phyloP scores from a whole-genome alignment of 768 basidiomycete species.

The Lactifluus pinguis region DNA sequence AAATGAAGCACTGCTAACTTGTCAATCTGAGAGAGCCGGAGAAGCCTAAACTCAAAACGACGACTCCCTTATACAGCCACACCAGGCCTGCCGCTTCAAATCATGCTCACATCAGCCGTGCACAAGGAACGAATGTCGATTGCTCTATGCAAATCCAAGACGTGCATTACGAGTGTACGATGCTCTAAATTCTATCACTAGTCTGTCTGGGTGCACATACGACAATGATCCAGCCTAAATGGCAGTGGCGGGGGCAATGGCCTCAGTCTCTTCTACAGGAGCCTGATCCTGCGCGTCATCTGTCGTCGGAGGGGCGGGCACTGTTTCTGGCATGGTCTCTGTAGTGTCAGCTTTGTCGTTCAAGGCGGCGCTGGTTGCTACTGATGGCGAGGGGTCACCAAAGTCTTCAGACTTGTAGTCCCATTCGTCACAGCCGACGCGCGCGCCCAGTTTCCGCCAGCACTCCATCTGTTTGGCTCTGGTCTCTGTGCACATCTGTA shows the following conservation, averaged over 20 bases:
- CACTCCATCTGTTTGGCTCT: conserved; percentile 40
- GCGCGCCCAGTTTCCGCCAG: conserved; percentile 64
- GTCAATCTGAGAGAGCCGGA: not conserved
- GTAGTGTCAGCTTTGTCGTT: not conserved
- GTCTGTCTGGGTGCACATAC: not conserved
- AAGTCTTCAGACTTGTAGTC: conserved; percentile 45
- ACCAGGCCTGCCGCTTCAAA: too few relatives aligned
- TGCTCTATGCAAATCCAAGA: not conserved
- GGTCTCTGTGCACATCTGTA: conserved; percentile 44
- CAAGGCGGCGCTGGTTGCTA: not conserved
- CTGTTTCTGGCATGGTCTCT: not conserved
- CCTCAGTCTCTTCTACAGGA: not conserved
- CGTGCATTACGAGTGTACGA: not conserved
- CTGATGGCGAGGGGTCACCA: not conserved
- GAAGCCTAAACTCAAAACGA: conserved; percentile 3
- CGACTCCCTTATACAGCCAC: not conserved
- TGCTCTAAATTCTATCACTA: not conserved
- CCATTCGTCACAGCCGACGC: conserved; percentile 69
- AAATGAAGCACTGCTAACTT: not conserved
- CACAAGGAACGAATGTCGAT: not conserved
- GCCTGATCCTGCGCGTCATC: too few relatives aligned
- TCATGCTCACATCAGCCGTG: not conserved
- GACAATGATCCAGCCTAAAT: not conserved
- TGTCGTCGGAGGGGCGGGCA: not conserved
- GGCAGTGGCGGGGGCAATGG: not conserved